Evolutionary conservation across 441 rosid species (phyloP).

Genomic region (California macrophylla): DNA sequence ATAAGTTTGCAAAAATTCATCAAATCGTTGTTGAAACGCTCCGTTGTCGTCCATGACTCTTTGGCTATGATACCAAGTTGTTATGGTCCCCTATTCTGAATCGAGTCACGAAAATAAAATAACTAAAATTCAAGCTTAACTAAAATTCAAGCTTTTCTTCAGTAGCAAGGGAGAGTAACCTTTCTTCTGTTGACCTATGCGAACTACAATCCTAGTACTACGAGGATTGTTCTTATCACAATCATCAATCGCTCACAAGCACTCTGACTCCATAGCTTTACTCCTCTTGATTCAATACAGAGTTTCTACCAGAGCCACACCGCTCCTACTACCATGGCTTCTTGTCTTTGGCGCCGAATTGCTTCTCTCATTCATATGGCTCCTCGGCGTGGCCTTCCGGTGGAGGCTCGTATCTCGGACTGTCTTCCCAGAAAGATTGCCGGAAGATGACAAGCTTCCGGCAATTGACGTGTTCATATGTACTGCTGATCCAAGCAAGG

Average conservation of each 20-base stretch:
- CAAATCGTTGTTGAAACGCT: no score
- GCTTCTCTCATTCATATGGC: slow-evolving; percentile 25
- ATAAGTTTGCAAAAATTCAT: no score
- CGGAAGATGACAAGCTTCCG: slow-evolving; percentile 23
- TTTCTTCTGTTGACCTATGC: no score
- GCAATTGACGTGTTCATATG: slow-evolving; percentile 29
- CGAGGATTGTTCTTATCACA: no score
- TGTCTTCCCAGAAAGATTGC: slow-evolving; percentile 23
- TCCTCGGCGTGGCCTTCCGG: slow-evolving; percentile 19
- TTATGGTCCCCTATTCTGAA: no score
- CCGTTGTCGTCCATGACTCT: no score
- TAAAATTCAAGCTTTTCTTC: no score
- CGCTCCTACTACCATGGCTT: slow-evolving; percentile 5
- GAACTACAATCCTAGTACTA: no score
- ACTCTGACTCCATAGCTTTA: slow-evolving; percentile 22
- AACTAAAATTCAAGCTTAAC: no score
- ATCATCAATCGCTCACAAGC: slow-evolving; percentile 20
- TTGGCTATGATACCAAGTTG: no score
- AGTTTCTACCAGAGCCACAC: slow-evolving; percentile 1
- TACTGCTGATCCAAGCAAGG: slow-evolving; percentile 31
- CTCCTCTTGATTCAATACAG: slow-evolving; percentile 20
- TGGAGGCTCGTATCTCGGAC: slow-evolving; percentile 23
- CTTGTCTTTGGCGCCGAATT: slow-evolving; percentile 26
- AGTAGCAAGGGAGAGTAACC: no score
- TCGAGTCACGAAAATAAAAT: no score